These are phyloP conservation scores for Talaromyces islandicus DNA, from an alignment of 2,329 filamentous ascomycete genomes.

Conservation along the genomic window DNA sequence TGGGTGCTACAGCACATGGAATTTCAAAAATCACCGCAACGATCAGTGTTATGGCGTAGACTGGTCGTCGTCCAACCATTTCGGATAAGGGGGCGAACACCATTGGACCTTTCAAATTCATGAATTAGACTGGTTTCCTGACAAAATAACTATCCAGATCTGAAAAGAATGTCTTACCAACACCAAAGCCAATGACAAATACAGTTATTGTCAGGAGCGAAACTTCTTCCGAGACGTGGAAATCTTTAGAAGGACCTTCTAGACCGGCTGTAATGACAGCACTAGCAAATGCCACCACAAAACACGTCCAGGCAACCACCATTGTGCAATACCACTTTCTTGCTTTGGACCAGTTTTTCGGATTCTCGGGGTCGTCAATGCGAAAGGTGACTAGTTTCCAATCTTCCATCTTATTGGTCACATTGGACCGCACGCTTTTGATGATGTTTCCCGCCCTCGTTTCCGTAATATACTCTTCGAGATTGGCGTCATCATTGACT, in stretches of 20 bases:
- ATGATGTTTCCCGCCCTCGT: conserved; percentile 58
- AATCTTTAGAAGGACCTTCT: conserved; percentile 55
- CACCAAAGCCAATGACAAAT: conserved; percentile 76
- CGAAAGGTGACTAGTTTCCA: conserved; percentile 67
- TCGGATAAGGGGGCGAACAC: conserved; percentile 73
- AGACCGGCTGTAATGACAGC: conserved; percentile 75
- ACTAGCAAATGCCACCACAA: conserved; percentile 66
- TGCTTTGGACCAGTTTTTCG: conserved; percentile 76
- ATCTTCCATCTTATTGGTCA: conserved; percentile 43
- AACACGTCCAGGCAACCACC: conserved; percentile 71
- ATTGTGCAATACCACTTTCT: conserved; percentile 83
- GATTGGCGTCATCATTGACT: conserved; percentile 42
- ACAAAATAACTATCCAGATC: neutral
- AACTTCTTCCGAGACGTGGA: conserved; percentile 66
- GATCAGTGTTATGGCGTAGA: conserved; percentile 64
- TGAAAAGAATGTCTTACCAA: conserved; percentile 46
- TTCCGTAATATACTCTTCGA: conserved; percentile 63
- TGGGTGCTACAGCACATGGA: conserved; percentile 69
- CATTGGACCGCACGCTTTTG: conserved; percentile 49
- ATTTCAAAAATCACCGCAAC: conserved; percentile 74
- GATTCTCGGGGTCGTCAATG: conserved; percentile 67
- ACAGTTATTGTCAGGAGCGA: conserved; percentile 65
- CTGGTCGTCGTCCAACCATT: conserved; percentile 63
- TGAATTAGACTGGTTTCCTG: neutral
- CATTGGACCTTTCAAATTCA: conserved; percentile 55